Evolutionary conservation across 2,329 filamentous ascomycete species (phyloP).

Genomic region (Xylaria sp.): DNA sequence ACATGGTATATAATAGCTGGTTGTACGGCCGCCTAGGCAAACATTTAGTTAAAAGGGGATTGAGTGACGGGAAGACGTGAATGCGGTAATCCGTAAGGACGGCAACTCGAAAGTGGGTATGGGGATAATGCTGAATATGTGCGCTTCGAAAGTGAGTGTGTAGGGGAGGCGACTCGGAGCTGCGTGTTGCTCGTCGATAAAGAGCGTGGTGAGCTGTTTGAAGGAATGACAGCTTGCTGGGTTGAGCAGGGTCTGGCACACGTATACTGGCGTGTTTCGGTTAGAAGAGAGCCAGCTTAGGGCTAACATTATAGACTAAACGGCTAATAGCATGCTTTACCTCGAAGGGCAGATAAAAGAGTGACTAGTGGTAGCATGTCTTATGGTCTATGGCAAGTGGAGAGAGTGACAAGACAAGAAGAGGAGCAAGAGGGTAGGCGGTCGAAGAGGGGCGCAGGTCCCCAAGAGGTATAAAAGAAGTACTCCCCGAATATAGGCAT

Average conservation of each 20-base stretch:
- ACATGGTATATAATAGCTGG: conserved; percentile 35
- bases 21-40: conserved; percentile 30
- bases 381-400: conserved; percentile 34
- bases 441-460: conserved; percentile 45
- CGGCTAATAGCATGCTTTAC: conserved; percentile 38
- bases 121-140: conserved; percentile 33
- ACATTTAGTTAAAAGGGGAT: conserved; percentile 25
- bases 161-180: conserved; percentile 30
- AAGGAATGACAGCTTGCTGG: conserved; percentile 40
- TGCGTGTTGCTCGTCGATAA: conserved; percentile 20
- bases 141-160: conserved; percentile 35
- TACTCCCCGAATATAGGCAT: conserved; percentile 39
- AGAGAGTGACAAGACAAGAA: conserved; percentile 43
- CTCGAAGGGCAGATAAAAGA: conserved; percentile 41
- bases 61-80: conserved; percentile 25
- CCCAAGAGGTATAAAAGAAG: conserved; percentile 48
- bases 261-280: conserved; percentile 35
- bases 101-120: conserved; percentile 25
- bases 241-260: conserved; percentile 32
- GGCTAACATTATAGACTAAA: conserved; percentile 42
- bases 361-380: conserved; percentile 41
- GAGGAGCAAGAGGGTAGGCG: conserved; percentile 36
- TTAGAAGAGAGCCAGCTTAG: conserved; percentile 51
- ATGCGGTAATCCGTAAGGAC: conserved; percentile 31
- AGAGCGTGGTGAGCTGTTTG: conserved; percentile 41